Conservation (phyloP, 225 moss, liverwort and hornwort genomes). For the Ulota crispa region DNA sequence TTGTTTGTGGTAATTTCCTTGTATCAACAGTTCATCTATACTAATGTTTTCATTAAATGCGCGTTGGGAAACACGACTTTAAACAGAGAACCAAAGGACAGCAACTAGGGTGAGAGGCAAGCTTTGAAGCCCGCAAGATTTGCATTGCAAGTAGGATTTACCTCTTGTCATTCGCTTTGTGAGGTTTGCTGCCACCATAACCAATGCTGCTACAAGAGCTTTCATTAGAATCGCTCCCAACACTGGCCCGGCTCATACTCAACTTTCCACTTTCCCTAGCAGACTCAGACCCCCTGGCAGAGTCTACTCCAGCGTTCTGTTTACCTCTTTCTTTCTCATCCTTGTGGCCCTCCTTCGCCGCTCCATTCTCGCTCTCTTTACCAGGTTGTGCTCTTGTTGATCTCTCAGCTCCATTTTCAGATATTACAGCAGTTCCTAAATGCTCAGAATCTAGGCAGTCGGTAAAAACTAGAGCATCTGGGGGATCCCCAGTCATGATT, state of each 20-base stretch:
- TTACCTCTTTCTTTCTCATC: constrained; percentile 50
- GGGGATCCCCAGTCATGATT: constrained; percentile 50
- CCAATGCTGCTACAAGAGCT: constrained; percentile 67
- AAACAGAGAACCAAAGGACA: neutral
- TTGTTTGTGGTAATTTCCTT: neutral
- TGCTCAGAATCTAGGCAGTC: constrained; percentile 27
- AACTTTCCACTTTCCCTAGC: constrained; percentile 55
- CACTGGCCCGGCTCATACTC: constrained; percentile 65
- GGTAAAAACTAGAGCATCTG: constrained; percentile 14
- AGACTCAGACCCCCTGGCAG: constrained; percentile 40
- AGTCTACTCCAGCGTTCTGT: constrained; percentile 41
- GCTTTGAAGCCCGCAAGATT: neutral
- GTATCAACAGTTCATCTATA: neutral
- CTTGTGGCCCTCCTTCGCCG: constrained; percentile 30
- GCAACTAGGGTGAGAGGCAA: neutral
- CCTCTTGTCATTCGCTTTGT: constrained; percentile 65
- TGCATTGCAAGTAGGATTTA: neutral
- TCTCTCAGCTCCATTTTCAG: constrained; percentile 36
- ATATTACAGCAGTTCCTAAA: constrained; percentile 10
- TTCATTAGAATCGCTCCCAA: constrained; percentile 61
- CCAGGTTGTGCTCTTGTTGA: neutral
- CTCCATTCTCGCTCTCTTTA: constrained; percentile 36
- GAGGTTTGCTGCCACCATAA: constrained; percentile 64
- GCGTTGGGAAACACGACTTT: neutral
- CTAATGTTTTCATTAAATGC: neutral